These are phyloP conservation scores for Physcomitrellopsis africana DNA, from an alignment of 225 moss, liverwort and hornwort species.

Conservation along the genomic window DNA sequence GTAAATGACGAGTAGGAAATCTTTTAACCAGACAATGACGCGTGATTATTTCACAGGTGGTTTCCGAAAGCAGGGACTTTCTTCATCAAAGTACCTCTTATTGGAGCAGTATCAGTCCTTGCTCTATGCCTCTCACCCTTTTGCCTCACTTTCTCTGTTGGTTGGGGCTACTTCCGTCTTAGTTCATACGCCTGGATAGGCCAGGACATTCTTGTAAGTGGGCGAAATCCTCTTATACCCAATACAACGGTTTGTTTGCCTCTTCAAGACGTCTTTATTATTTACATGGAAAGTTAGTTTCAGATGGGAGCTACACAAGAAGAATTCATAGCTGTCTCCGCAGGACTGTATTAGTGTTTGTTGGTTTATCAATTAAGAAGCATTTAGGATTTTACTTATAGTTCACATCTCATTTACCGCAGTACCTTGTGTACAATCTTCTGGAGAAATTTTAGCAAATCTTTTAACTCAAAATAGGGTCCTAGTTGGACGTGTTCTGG, in stretches of 20 bases:
- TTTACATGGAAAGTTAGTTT: too few species aligned
- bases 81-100: constrained; percentile 68
- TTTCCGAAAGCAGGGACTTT: constrained; percentile 71
- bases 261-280: too few species aligned
- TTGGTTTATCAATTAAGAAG: background rate
- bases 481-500: background rate
- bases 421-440: constrained; percentile 6
- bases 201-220: constrained; percentile 65
- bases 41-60: constrained; percentile 64
- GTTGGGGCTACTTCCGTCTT: constrained; percentile 68
- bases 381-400: background rate
- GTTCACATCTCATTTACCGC: background rate
- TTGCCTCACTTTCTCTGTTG: constrained; percentile 77
- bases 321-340: too few species aligned
- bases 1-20: background rate
- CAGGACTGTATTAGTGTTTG: too few species aligned
- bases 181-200: constrained; percentile 67
- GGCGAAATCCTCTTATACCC: too few species aligned
- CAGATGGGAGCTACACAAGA: too few species aligned
- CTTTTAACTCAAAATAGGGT: background rate
- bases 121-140: constrained; percentile 84
- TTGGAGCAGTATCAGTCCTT: constrained; percentile 79
- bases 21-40: constrained; percentile 18
- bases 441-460: background rate
- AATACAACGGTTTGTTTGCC: too few species aligned